Percentiles rank a stretch among this genome's conserved stretches.
phyloP scores from a whole-genome alignment of 768 basidiomycete species.

The Pleurotus tuber-regium region DNA sequence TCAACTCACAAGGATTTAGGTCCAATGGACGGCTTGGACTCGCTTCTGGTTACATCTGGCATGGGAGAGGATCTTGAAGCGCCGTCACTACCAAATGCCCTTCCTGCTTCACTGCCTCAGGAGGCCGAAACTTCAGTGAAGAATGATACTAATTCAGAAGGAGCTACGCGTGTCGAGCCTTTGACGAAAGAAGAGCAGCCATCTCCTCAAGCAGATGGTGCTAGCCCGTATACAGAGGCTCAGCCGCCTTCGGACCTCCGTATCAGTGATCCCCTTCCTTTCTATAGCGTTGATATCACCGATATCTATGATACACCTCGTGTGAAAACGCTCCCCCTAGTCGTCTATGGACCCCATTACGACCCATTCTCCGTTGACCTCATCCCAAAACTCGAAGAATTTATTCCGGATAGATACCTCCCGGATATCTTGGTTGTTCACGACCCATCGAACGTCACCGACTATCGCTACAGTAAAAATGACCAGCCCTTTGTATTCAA shows the following conservation, averaged over 20 bases:
- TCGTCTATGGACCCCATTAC: neutral
- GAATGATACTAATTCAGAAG: too few species aligned
- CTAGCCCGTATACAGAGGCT: neutral
- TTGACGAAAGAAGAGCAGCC: neutral
- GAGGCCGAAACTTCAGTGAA: too few species aligned
- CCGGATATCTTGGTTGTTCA: constrained; percentile 23
- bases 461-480: neutral
- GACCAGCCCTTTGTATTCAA: neutral
- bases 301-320: neutral
- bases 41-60: too few species aligned
- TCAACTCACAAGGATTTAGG: too few species aligned
- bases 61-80: too few species aligned
- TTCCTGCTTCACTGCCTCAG: too few species aligned
- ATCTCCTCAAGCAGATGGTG: neutral
- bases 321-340: neutral
- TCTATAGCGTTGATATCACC: neutral
- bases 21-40: too few species aligned
- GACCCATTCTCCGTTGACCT: neutral
- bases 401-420: constrained; percentile 18
- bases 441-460: constrained; percentile 17
- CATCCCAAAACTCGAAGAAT: constrained; percentile 22
- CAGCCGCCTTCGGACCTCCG: neutral
- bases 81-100: too few species aligned
- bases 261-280: neutral
- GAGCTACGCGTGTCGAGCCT: neutral